Conservation (phyloP, 768 basidiomycete species). For the Clavaria fumosa region DNA sequence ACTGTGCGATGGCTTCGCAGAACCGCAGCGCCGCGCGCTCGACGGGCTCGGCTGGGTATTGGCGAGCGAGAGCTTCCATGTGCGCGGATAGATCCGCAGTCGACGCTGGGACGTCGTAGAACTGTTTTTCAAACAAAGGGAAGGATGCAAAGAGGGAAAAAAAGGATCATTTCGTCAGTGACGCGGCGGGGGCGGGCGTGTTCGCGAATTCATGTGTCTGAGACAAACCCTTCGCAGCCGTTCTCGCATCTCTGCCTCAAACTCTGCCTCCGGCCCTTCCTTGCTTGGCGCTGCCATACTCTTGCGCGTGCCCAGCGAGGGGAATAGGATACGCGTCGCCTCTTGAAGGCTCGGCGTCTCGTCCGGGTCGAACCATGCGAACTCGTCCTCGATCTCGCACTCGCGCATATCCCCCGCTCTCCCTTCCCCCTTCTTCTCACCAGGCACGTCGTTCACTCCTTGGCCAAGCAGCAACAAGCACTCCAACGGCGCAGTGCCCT, state of each 20-base stretch:
- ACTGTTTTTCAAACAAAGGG: conserved; percentile 26
- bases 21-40: conserved; percentile 67
- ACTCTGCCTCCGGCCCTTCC: conserved; percentile 52
- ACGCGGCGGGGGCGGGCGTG: too few relatives aligned
- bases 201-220: too few relatives aligned
- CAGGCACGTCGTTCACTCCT: conserved; percentile 22
- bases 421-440: conserved; percentile 10
- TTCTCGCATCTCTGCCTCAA: conserved; percentile 58
- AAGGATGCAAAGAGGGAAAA: neutral
- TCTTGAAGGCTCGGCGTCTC: conserved; percentile 55
- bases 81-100: conserved; percentile 67
- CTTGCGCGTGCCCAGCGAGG: conserved; percentile 25
- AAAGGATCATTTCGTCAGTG: conserved; percentile 19
- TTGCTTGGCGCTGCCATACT: conserved; percentile 17
- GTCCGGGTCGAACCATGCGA: conserved; percentile 56
- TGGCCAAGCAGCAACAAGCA: conserved; percentile 61
- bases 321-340: conserved; percentile 57
- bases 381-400: conserved; percentile 22
- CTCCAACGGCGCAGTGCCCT: conserved; percentile 51
- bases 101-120: conserved; percentile 56
- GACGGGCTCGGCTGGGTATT: conserved; percentile 68
- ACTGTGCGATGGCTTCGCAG: conserved; percentile 67
- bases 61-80: conserved; percentile 65
- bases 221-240: conserved; percentile 57
- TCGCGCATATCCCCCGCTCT: conserved; percentile 6